These are phyloP conservation scores for Aegilops umbellulata DNA, from an alignment of 176 grass and related monocot species.

Conservation along the genomic window DNA sequence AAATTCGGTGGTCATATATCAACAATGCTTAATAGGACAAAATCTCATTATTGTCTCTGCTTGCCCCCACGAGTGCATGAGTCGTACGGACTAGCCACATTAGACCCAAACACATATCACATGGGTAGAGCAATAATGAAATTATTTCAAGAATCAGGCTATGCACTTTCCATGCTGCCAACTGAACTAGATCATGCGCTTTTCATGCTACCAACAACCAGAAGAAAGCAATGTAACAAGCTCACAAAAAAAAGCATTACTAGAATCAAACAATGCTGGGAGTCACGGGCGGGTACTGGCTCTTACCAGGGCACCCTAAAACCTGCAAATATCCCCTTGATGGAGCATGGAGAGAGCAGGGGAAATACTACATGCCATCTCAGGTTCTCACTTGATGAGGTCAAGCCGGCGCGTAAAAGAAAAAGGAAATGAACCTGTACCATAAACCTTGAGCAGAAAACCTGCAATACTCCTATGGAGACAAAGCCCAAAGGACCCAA, in stretches of 20 bases:
- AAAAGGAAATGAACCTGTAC: background rate
- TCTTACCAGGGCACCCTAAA: background rate
- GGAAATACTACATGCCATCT: background rate
- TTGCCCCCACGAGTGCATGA: background rate
- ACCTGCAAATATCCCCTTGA: background rate
- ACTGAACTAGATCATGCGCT: slow-evolving; percentile 22
- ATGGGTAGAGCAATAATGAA: slow-evolving; percentile 19
- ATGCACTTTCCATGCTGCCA: slow-evolving; percentile 7
- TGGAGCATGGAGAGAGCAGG: background rate
- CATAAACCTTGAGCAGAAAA: background rate
- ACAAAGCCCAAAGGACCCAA: background rate
- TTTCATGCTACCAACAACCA: slow-evolving; percentile 6
- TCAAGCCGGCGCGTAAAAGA: background rate
- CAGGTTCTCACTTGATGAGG: background rate
- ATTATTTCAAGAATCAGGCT: background rate
- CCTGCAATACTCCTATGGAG: background rate
- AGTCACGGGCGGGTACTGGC: background rate
- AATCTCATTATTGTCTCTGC: slow-evolving; percentile 26
- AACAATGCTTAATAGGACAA: background rate
- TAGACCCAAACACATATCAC: slow-evolving; percentile 22
- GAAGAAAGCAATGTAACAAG: background rate
- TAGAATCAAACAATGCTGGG: background rate
- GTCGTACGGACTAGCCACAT: background rate
- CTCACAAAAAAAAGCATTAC: background rate
- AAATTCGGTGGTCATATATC: background rate